These are phyloP conservation scores for Hyaloperonospora brassicae DNA, from an alignment of 352 stramenopile species.

Conservation along the genomic window DNA sequence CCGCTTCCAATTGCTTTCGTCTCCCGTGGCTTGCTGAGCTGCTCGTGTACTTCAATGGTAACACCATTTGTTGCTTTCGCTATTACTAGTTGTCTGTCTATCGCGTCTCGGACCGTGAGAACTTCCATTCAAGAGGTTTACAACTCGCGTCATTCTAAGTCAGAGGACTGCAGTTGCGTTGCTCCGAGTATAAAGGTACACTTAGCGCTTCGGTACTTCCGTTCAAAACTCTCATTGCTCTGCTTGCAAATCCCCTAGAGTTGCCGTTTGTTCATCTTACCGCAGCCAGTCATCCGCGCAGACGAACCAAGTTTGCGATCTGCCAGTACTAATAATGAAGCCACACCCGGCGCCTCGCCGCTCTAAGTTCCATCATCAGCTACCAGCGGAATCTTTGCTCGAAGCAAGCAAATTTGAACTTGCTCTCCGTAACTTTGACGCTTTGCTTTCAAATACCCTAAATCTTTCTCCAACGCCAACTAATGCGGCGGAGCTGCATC, in stretches of 20 bases:
- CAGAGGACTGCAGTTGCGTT: neutral
- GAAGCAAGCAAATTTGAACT: neutral
- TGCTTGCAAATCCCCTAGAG: neutral
- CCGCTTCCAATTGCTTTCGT: neutral
- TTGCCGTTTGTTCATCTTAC: too few species aligned
- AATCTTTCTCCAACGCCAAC: neutral
- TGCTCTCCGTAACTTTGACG: neutral
- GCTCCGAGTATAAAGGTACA: too few species aligned
- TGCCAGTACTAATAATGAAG: too few species aligned
- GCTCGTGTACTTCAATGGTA: too few species aligned
- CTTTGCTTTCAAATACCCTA: neutral
- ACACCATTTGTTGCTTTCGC: neutral
- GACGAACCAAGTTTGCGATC: too few species aligned
- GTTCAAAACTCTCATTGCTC: neutral
- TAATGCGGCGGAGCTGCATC: neutral
- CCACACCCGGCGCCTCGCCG: too few species aligned
- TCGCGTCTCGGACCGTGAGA: neutral
- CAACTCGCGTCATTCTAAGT: neutral
- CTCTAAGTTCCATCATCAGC: too few species aligned
- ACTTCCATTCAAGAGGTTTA: slow-evolving; percentile 1
- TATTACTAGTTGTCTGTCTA: neutral
- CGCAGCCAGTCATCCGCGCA: too few species aligned
- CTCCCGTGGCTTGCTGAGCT: neutral
- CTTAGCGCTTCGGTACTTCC: neutral
- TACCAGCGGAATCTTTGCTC: too few species aligned